Percentiles rank a stretch among this genome's conserved stretches.
These are phyloP conservation scores for Mycena pura DNA, from an alignment of 768 basidiomycete species.

Conservation along the genomic window DNA sequence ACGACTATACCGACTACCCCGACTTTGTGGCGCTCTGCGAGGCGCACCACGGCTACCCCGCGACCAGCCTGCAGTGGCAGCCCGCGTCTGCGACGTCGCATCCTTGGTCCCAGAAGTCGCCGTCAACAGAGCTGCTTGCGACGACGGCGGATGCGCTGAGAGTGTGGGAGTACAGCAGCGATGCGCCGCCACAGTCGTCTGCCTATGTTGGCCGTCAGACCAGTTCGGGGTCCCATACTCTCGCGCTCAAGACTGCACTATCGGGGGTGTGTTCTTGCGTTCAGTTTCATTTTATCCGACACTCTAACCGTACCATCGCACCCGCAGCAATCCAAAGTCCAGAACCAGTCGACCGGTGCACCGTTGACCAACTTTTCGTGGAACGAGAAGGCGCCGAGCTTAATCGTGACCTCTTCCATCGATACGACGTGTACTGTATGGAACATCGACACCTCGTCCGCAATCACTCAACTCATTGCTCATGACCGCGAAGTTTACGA, in stretches of 20 bases:
- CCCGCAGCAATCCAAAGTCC: conserved; percentile 85
- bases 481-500: conserved; percentile 97
- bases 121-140: conserved; percentile 81
- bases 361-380: conserved; percentile 97
- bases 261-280: conserved; percentile 69
- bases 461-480: conserved; percentile 96
- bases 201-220: conserved; percentile 76
- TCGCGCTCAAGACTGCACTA: conserved; percentile 77
- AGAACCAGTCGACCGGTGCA: conserved; percentile 81
- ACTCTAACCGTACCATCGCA: neutral
- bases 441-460: conserved; percentile 94
- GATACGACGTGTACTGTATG: conserved; percentile 99
- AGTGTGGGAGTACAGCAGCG: conserved; percentile 87
- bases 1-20: conserved; percentile 81
- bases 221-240: conserved; percentile 61
- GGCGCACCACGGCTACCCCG: conserved; percentile 89
- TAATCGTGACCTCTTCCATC: conserved; percentile 96
- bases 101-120: conserved; percentile 72
- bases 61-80: conserved; percentile 93
- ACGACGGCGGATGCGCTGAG: conserved; percentile 94
- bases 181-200: conserved; percentile 61
- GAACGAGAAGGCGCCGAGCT: conserved; percentile 90
- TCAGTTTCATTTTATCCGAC: conserved; percentile 7
- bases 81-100: conserved; percentile 71
- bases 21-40: conserved; percentile 90